Percentiles rank a stretch among this genome's conserved stretches.
Evolutionary conservation across 768 basidiomycete species (phyloP).

Genomic region (Strobilomyces dryophilus): DNA sequence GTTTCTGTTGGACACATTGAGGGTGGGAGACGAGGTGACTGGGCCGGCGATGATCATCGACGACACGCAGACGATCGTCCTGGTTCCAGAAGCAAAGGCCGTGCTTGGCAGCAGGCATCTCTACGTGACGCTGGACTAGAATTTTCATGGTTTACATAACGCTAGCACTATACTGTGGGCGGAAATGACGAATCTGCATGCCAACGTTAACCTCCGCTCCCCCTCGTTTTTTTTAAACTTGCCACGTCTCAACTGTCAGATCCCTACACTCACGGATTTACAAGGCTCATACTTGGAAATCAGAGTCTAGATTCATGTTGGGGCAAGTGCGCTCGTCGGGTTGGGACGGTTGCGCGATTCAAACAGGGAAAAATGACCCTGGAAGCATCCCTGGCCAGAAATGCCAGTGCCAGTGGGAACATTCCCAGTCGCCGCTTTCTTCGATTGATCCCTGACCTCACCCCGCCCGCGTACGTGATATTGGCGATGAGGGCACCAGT

Average conservation of each 20-base stretch:
- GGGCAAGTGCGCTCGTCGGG: background rate
- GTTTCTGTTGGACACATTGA: constrained; percentile 61
- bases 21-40: constrained; percentile 63
- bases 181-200: background rate
- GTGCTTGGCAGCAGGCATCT: constrained; percentile 68
- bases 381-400: background rate
- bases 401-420: background rate
- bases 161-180: too few species aligned
- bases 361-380: constrained; percentile 9
- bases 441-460: constrained; percentile 4
- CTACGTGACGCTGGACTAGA: constrained; percentile 42
- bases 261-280: background rate
- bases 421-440: constrained; percentile 3
- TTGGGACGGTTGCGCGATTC: background rate
- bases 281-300: background rate
- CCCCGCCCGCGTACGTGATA: constrained; percentile 9
- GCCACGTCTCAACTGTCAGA: background rate
- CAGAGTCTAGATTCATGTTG: background rate
- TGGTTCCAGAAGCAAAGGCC: constrained; percentile 70
- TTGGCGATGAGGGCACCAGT: constrained; percentile 16
- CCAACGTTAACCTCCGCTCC: background rate
- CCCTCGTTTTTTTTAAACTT: background rate
- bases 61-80: constrained; percentile 90
- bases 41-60: constrained; percentile 96
- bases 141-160: background rate